Conservation (phyloP, 108 stramenopile species). For the Thalassiosira profunda region DNA sequence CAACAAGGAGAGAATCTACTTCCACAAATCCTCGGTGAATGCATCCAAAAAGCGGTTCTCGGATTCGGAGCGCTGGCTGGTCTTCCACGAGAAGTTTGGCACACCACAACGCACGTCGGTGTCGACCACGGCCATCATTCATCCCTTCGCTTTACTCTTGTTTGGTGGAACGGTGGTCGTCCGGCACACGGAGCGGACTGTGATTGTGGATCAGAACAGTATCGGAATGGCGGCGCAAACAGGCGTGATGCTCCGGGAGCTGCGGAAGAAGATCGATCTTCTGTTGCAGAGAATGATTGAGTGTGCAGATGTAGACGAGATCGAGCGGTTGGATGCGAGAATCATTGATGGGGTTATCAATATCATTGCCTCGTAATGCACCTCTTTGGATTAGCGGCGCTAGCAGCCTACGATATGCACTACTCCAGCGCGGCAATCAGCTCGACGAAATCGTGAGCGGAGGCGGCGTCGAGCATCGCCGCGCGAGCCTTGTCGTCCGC, state of each 20-base stretch:
- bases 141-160: conserved; percentile 67
- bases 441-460: too few species aligned
- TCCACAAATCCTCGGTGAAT: conserved; percentile 72
- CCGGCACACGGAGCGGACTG: conserved; percentile 58
- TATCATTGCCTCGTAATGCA: conserved; percentile 11
- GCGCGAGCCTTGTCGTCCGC: too few species aligned
- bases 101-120: conserved; percentile 58
- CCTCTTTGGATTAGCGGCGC: too few species aligned
- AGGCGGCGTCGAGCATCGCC: too few species aligned
- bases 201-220: conserved; percentile 71
- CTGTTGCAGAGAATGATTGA: conserved; percentile 27
- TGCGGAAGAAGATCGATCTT: conserved; percentile 21
- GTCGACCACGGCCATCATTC: conserved; percentile 63
- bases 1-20: conserved; percentile 56
- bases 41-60: conserved; percentile 24
- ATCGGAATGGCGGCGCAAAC: conserved; percentile 72
- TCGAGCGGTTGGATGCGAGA: conserved; percentile 1
- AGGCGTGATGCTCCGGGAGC: conserved; percentile 62
- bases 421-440: too few species aligned
- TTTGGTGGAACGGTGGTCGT: conserved; percentile 68
- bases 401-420: too few species aligned
- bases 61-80: conserved; percentile 48
- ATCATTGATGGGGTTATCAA: conserved; percentile 12
- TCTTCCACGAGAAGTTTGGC: conserved; percentile 85
- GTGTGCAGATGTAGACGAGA: conserved; percentile 4